Base-by-base conservation (phyloP, 768 basidiomycete species). In the Cystobasidium onofrii region DNA sequence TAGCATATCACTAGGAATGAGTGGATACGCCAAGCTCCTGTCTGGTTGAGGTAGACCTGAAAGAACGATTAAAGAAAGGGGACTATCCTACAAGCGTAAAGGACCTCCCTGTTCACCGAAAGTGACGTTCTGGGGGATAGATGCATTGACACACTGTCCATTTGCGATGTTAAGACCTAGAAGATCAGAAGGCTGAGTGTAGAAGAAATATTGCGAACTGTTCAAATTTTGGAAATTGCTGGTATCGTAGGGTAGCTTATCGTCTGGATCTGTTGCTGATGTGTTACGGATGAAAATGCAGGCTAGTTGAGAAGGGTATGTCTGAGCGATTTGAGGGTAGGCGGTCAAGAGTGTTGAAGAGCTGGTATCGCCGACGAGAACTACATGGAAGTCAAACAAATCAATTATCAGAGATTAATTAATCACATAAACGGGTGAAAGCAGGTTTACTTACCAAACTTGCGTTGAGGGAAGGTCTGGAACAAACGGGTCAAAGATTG, bases 271-370 rank as follows among this genome's bases (percentile, higher is more conserved):
- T 7, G 69, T 71, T 20, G 69, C 69, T 25, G 60, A 62, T 25
- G 71, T 73, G 25, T 73, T 73, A 4, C 71, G 71, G 71, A 73
- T 63, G 60, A 73, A 73, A 44, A 73, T 73, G 61, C 71, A 73
- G 13, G 71, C 71, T 41, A 73, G 36, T 41, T 73, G 71, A 1
- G 4, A 34, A 1, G 71, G 71, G 60, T 50, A 73, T n/a, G 60
- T 57, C 25, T 73, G 57, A 1, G 71, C 71, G 29, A 73, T 73
- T 17, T 73, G 33, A 20, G 71, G 71, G 31, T 73, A 73, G 10
- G 71, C 71, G 10, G 39, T 62, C 23, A 73, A 39, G 33, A 73
- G 60, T 2, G 31, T 73, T 17, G 71, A 73, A n/a, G 71, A 73
- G 39, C 57, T 62, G 10, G 71, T 73, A 41, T 73, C 71, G 17